Percentiles rank a stretch among this genome's conserved stretches.
Conservation (phyloP, 2,329 filamentous ascomycete genomes). For the Xylariaceae sp. region DNA sequence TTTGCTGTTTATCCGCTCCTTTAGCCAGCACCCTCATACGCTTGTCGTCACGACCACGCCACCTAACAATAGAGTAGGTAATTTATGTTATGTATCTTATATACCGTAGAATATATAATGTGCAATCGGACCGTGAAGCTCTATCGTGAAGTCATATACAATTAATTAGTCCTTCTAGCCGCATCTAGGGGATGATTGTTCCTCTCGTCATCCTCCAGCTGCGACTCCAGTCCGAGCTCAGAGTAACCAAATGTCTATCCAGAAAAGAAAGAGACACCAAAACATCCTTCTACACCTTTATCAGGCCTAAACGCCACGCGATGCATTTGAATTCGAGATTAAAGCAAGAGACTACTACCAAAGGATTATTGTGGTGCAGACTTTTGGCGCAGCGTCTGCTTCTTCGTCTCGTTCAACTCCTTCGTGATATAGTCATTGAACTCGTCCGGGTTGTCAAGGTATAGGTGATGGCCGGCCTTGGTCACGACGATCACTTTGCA, state of each 20-base stretch:
- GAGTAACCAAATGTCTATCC: neutral
- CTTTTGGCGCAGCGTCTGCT: constrained; percentile 25
- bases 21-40: neutral
- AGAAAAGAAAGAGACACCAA: neutral
- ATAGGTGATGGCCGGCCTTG: constrained; percentile 55
- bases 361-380: neutral
- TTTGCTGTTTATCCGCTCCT: too few species aligned
- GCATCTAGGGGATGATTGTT: neutral
- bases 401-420: constrained; percentile 49
- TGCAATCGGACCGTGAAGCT: neutral
- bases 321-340: constrained; percentile 12
- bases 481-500: constrained; percentile 75
- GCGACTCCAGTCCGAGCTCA: too few species aligned
- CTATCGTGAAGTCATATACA: constrained; percentile 9
- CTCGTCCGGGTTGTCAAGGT: constrained; percentile 53
- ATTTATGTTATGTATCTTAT: neutral
- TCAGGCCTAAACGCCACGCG: constrained; percentile 8
- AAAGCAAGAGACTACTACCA: neutral
- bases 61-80: neutral
- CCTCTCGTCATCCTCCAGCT: neutral
- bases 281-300: neutral
- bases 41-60: neutral
- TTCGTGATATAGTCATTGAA: constrained; percentile 50
- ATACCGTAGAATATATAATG: neutral
- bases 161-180: neutral